A percentile compares a stretch with the other conserved stretches of the same genome.
phyloP scores from a whole-genome alignment of 257 asterid genomes.

The Mentha longifolia region DNA sequence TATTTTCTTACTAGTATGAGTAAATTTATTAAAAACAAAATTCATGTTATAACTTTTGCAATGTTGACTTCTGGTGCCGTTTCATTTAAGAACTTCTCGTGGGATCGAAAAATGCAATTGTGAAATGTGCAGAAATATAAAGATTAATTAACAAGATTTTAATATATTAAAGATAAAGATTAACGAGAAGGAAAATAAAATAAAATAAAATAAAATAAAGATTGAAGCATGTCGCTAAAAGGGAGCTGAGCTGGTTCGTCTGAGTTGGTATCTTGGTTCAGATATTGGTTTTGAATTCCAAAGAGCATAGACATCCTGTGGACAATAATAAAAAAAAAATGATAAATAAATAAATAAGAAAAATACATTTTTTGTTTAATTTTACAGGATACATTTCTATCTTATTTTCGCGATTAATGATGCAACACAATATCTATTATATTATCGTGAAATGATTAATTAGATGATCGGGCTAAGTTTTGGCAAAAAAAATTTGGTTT shows the following conservation, averaged over 20 bases:
- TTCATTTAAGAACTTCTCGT: not conserved
- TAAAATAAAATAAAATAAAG: too few species aligned
- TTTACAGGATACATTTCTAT: not conserved
- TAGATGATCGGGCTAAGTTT: not conserved
- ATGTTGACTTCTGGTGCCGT: not conserved
- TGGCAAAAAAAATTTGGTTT: not conserved
- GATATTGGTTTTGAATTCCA: constrained; percentile 30
- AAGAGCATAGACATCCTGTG: constrained; percentile 34
- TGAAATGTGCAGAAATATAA: too few species aligned
- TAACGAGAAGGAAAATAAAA: too few species aligned
- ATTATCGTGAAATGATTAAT: not conserved
- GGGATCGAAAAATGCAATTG: not conserved
- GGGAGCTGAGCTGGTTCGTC: constrained; percentile 45
- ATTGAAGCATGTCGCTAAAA: constrained; percentile 6
- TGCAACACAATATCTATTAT: not conserved
- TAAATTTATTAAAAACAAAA: too few species aligned
- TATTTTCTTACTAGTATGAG: too few species aligned
- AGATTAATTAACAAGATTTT: not conserved
- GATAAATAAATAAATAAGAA: not conserved
- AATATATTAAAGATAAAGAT: too few species aligned
- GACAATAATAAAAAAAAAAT: not conserved
- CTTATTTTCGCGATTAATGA: too few species aligned
- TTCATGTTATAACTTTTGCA: not conserved
- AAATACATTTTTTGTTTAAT: not conserved
- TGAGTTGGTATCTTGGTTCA: constrained; percentile 40